Base-by-base conservation (phyloP, 2,329 filamentous ascomycete species). In the Pyricularia sp. region DNA sequence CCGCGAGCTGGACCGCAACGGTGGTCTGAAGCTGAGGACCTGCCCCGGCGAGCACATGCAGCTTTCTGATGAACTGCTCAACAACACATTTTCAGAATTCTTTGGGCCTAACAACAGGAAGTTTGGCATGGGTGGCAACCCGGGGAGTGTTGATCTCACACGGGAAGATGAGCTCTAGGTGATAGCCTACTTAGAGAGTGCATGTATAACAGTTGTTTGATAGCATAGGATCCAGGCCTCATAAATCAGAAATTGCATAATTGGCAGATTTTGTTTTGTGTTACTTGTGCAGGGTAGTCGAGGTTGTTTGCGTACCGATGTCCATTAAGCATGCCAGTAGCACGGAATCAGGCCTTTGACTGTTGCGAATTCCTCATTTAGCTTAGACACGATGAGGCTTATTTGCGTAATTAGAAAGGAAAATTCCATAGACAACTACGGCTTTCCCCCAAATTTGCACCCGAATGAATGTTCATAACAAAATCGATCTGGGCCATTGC, bases 31-130 rank as follows among this genome's bases (percentile, higher is more conserved):
- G 69, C 97, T 97, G 79, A 83, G 88, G 77, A 88, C 83, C 2
- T 85, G 88, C 0, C 83, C 88, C 4, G 95, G 94, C 0, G 86
- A 87, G 28, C 95, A 99, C 81, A 98, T 99, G 93, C 81, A 89
- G 71, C 81, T 98, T 71, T 80, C 82, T 0, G 87, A 92, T 12
- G 82, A 90, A 73, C 78, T 90, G 33, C 77, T 98, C 75, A 85
- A 81, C 70, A 82, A 86, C 65, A 85, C 88, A 3, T 93, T 97
- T 74, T 78, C 78, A 67, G 84, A 87, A 73, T 93, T 88, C 74
- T 91, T 91, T 75, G 88, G 90, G 3, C 84, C 84, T 0, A 76
- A 77, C 69, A 79, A 79, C 69, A 79, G 78, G 74, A 77, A 73
- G 63, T 82, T 81, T 36, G 23, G 14, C 25, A 25, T 61, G 58